Evolutionary conservation across 495 filamentous ascomycete genomes (phyloP), one percentile per base, ranked within the genome.

Genomic region (Tirmania nivea): DNA sequence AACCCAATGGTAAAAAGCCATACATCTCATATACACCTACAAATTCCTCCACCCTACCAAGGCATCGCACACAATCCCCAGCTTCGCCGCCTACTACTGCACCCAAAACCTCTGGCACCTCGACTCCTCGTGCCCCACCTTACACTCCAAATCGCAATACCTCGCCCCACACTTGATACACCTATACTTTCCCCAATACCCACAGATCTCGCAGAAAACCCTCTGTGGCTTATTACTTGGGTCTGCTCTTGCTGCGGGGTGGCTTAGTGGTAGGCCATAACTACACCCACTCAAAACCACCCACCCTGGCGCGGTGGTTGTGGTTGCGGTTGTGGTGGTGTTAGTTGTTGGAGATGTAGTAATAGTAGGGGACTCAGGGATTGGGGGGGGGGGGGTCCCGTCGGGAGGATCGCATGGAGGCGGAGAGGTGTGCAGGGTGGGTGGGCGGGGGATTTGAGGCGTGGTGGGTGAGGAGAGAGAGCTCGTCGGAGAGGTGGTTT

Each of bases 401-500:
- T 14, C 39, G 39, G 39, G 39, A 45, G 39, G 39, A 14, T 45
- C 39, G 39, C 14, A 45, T 14, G 39, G 14, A 14, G 39, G 39
- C 39, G 17, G 39, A 45, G 39, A 45, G 39, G 39, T 45, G 39
- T 14, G 39, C 39, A 5, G 39, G 39, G 39, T 45, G 39, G 4
- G 17, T 45, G 39, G 12, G 39, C 9, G 39, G 14, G 3, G 17
- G 39, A 4, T 14, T 14, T 4, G 17, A 14, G 12, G 39, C 12
- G 14, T 19, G 14, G 39, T 45, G 39, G 14, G 12, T 14, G 14
- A 45, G 39, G 31, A 81, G 69, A 8, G 87, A 87, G 59, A 86
- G 78, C 69, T 86, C 87, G 66, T 95, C 88, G 54, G 84, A 83
- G 35, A 95, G 75, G 62, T 95, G 82, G 67, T 95, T 92, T 42